Conservation (phyloP, 2,329 filamentous ascomycete species). For the Paecilomyces dactylethromorphus region DNA sequence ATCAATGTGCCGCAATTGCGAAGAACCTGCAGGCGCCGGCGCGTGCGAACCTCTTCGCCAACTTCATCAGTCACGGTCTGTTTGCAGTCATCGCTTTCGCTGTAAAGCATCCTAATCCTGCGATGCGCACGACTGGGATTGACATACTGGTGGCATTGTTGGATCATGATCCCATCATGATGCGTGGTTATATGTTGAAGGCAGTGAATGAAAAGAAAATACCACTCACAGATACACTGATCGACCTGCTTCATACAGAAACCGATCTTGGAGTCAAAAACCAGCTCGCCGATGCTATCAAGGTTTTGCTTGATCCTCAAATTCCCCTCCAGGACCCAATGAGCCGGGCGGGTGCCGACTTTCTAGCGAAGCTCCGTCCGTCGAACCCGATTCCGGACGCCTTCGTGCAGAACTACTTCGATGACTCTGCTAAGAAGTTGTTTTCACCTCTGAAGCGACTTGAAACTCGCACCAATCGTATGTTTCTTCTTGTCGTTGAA, state of each 20-base stretch:
- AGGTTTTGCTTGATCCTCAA: constrained; percentile 77
- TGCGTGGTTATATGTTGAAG: constrained; percentile 86
- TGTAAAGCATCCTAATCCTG: constrained; percentile 74
- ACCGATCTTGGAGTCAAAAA: constrained; percentile 91
- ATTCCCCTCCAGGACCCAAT: constrained; percentile 54
- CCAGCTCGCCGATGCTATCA: constrained; percentile 91
- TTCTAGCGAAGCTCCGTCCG: constrained; percentile 56
- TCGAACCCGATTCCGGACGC: constrained; percentile 72
- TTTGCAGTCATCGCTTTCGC: constrained; percentile 89
- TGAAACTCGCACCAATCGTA: constrained; percentile 54
- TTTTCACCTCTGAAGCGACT: constrained; percentile 83
- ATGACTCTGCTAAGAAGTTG: constrained; percentile 73
- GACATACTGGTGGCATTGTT: constrained; percentile 92
- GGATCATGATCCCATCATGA: constrained; percentile 91
- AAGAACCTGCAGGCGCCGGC: constrained; percentile 87
- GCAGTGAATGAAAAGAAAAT: constrained; percentile 81
- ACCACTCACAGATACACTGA: constrained; percentile 83
- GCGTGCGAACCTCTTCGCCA: constrained; percentile 76
- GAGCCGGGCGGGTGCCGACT: constrained; percentile 59
- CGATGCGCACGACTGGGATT: constrained; percentile 83
- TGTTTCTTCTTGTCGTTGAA: constrained; percentile 16
- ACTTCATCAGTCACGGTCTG: constrained; percentile 81
- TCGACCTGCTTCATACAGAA: constrained; percentile 85
- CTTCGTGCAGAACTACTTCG: constrained; percentile 85
- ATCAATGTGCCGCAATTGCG: constrained; percentile 88